Evolutionary conservation across 148 eudicot species (phyloP).

Genomic region (Tetragonia tetragonoides): DNA sequence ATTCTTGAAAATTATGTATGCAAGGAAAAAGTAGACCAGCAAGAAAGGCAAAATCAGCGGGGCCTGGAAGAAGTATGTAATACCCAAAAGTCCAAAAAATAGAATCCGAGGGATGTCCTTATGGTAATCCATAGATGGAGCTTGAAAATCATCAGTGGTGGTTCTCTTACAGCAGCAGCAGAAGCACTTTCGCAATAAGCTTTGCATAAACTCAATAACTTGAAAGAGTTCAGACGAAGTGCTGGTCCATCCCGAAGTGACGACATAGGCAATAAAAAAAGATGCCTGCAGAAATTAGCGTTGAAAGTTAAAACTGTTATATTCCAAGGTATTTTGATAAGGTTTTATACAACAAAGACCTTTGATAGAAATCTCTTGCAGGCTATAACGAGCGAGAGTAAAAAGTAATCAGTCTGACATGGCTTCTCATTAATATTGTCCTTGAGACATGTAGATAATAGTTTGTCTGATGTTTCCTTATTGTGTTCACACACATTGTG

Average conservation of each 20-base stretch:
- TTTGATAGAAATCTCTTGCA: background rate
- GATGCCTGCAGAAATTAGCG: constrained; percentile 48
- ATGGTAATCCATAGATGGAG: constrained; percentile 50
- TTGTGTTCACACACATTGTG: too few species aligned
- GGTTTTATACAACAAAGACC: constrained; percentile 5
- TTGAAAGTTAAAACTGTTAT: background rate
- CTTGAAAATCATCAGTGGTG: constrained; percentile 34
- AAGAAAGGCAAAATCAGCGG: constrained; percentile 69
- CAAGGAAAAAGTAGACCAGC: constrained; percentile 54
- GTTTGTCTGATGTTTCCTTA: too few species aligned
- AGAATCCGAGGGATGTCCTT: constrained; percentile 56
- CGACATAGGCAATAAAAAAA: constrained; percentile 70
- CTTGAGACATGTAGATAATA: too few species aligned
- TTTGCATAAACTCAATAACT: constrained; percentile 40
- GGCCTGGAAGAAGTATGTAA: constrained; percentile 68
- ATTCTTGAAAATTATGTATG: constrained; percentile 57
- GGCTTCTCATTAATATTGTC: too few species aligned
- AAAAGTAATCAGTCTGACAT: background rate
- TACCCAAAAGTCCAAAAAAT: constrained; percentile 67
- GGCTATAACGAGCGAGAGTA: background rate
- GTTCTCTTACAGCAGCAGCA: constrained; percentile 36
- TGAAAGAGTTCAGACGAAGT: constrained; percentile 57
- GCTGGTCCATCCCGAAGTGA: constrained; percentile 74
- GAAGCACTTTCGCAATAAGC: constrained; percentile 44
- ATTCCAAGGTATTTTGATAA: background rate